Conservation (phyloP, 164 flowering plant genomes). For the Nelumbo lutea region DNA sequence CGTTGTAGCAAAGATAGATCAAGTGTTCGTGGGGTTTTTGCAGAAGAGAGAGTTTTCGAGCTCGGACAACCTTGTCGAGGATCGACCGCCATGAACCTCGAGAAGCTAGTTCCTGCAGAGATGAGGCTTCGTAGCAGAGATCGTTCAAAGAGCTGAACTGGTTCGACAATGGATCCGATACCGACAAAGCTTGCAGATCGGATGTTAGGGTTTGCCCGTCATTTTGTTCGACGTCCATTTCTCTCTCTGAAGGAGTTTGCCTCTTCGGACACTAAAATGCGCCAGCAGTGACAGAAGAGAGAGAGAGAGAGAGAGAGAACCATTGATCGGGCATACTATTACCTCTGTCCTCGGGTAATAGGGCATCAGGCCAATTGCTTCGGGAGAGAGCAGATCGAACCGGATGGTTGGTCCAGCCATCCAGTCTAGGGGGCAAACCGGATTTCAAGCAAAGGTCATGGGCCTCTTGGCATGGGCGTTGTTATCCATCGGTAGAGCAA, state of each 20-base stretch:
- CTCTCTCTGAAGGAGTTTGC: too few species aligned
- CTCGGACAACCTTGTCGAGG: constrained; percentile 57
- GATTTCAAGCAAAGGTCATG: too few species aligned
- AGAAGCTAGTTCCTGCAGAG: constrained; percentile 76
- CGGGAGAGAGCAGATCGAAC: too few species aligned
- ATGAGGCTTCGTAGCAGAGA: constrained; percentile 46
- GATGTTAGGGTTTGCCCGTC: constrained; percentile 11
- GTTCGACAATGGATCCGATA: constrained; percentile 18
- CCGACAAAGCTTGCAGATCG: constrained; percentile 10
- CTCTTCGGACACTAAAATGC: background rate
- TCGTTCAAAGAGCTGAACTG: constrained; percentile 33
- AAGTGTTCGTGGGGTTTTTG: constrained; percentile 49
- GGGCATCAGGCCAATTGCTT: too few species aligned
- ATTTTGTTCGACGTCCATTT: background rate
- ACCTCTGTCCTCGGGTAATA: too few species aligned
- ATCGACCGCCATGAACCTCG: constrained; percentile 85
- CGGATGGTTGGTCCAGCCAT: too few species aligned
- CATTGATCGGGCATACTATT: too few species aligned
- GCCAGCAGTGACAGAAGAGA: background rate
- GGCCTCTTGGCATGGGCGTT: too few species aligned
- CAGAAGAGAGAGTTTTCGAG: constrained; percentile 52
- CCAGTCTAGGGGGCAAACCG: too few species aligned
- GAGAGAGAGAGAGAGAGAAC: too few species aligned
- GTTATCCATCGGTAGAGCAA: too few species aligned
- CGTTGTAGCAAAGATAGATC: constrained; percentile 55